Evolutionary conservation across 257 asterid genomes (phyloP).

Genomic region (Lycium ferocissimum): DNA sequence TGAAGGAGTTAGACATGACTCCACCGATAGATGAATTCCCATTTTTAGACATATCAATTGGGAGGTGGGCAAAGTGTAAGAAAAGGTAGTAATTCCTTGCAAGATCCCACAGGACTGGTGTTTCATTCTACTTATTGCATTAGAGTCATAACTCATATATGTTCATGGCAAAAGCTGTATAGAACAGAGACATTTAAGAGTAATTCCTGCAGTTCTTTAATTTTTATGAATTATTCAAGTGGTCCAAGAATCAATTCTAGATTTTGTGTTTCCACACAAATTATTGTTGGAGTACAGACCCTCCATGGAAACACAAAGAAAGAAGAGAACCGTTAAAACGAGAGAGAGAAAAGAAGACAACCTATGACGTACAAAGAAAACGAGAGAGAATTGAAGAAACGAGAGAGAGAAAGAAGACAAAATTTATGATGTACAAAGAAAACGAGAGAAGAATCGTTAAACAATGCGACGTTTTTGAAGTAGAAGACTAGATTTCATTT

Average conservation of each 20-base stretch:
- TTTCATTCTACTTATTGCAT: not conserved
- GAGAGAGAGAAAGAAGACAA: too few species aligned
- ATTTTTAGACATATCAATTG: not conserved
- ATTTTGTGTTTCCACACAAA: not conserved
- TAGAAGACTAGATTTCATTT: too few species aligned
- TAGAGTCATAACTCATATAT: not conserved
- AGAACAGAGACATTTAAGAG: not conserved
- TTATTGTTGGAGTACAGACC: too few species aligned
- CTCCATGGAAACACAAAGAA: too few species aligned
- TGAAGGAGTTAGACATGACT: too few species aligned
- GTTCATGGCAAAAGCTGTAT: not conserved
- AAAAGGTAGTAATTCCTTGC: not conserved
- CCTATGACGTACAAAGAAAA: too few species aligned
- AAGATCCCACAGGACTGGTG: not conserved
- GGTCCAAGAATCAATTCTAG: conserved; percentile 14
- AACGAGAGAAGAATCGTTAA: too few species aligned
- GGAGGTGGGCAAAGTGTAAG: not conserved
- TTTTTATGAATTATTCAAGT: conserved; percentile 20
- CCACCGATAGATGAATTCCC: not conserved
- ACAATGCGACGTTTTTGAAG: too few species aligned
- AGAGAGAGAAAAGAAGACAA: too few species aligned
- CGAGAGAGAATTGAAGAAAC: too few species aligned
- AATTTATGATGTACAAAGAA: too few species aligned
- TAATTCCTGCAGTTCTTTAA: not conserved
- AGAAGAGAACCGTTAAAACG: too few species aligned